Conservation (phyloP, 1,139 yeast genomes). For the Candida tetrigidarum region DNA sequence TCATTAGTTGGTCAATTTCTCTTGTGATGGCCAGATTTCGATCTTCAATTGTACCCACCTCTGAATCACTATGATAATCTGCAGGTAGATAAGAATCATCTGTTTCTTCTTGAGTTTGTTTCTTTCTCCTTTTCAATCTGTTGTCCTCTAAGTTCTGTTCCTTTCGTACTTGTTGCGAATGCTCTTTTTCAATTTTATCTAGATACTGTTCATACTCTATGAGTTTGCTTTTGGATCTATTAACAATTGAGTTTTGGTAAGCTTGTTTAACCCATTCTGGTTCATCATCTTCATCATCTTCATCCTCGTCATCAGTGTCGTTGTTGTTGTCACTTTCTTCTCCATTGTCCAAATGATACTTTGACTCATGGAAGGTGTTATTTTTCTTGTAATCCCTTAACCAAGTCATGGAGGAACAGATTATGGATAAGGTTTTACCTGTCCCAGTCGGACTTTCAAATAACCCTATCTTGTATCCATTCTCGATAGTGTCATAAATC, state of each 20-base stretch:
- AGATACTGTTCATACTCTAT: conserved; percentile 47
- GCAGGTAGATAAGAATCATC: conserved; percentile 36
- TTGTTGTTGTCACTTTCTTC: conserved; percentile 38
- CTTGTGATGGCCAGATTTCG: conserved; percentile 33
- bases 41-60: conserved; percentile 16
- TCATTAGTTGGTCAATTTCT: conserved; percentile 50
- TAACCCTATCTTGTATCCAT: conserved; percentile 69
- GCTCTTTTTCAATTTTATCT: conserved; percentile 26
- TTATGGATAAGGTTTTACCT: conserved; percentile 87
- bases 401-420: conserved; percentile 90
- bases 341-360: conserved; percentile 25
- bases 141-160: conserved; percentile 12
- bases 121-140: conserved; percentile 1
- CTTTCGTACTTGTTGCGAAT: conserved; percentile 17
- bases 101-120: conserved; percentile 3
- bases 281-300: no score
- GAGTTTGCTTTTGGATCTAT: conserved; percentile 32
- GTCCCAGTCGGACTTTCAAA: conserved; percentile 97
- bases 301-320: no score
- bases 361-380: conserved; percentile 33
- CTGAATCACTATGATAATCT: conserved; percentile 44
- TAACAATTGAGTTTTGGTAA: conserved; percentile 38
- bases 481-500: conserved; percentile 64
- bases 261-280: conserved; percentile 62
- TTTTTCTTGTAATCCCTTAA: conserved; percentile 60